phyloP scores from a whole-genome alignment of 176 grass and related monocot species.

The Alloteropsis semialata region DNA sequence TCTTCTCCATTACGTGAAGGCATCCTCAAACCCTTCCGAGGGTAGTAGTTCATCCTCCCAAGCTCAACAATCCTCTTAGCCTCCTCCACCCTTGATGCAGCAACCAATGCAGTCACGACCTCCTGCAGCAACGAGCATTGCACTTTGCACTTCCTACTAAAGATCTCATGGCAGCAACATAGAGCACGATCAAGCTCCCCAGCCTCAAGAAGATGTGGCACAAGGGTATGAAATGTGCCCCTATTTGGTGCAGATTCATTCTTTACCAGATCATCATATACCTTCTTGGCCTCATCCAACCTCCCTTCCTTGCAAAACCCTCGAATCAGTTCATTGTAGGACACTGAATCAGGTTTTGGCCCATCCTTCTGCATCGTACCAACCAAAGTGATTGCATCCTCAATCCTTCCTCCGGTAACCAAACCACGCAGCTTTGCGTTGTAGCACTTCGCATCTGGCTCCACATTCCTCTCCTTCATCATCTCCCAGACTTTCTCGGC shows the following conservation, averaged over 20 bases:
- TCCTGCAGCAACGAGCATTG: slow-evolving; percentile 32
- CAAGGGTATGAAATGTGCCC: slow-evolving; percentile 44
- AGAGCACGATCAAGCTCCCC: slow-evolving; percentile 54
- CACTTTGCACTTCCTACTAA: slow-evolving; percentile 14
- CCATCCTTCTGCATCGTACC: slow-evolving; percentile 42
- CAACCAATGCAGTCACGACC: slow-evolving; percentile 50
- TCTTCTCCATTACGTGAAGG: not conserved
- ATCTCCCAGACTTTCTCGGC: slow-evolving; percentile 46
- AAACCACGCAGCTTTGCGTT: slow-evolving; percentile 60
- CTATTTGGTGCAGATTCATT: slow-evolving; percentile 37
- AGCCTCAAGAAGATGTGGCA: slow-evolving; percentile 41
- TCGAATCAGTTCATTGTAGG: slow-evolving; percentile 65
- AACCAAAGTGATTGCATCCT: slow-evolving; percentile 43
- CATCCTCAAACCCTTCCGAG: slow-evolving; percentile 29
- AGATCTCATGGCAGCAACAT: slow-evolving; percentile 43
- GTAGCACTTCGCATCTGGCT: slow-evolving; percentile 37
- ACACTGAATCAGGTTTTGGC: slow-evolving; percentile 44
- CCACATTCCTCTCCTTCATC: slow-evolving; percentile 55
- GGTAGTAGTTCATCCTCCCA: slow-evolving; percentile 38
- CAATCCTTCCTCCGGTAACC: slow-evolving; percentile 23
- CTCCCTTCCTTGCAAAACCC: slow-evolving; percentile 45
- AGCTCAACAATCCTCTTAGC: slow-evolving; percentile 40
- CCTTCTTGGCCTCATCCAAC: slow-evolving; percentile 44
- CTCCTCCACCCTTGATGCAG: slow-evolving; percentile 38
- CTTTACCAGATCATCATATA: slow-evolving; percentile 46